Percentiles rank a stretch among this genome's conserved stretches.
These are phyloP conservation scores for Phyllosticta capitalensis DNA, from an alignment of 2,329 filamentous ascomycete species.

Conservation along the genomic window DNA sequence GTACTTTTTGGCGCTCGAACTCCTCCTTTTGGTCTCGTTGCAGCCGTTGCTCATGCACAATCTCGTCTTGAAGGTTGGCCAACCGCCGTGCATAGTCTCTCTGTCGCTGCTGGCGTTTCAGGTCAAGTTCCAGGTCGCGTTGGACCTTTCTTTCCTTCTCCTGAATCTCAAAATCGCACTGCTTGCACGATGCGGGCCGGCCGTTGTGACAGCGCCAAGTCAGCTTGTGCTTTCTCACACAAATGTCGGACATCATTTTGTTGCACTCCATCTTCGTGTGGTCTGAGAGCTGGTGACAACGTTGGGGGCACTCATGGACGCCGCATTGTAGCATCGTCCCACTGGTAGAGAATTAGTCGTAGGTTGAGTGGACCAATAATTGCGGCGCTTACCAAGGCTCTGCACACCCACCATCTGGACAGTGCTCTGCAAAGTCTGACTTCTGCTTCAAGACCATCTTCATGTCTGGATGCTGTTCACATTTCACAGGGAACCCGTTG, in stretches of 20 bases:
- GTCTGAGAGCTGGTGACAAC: conserved; percentile 54
- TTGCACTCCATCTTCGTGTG: conserved; percentile 47
- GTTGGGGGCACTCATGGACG: conserved; percentile 47
- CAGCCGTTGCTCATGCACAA: conserved; percentile 38
- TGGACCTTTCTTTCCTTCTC: conserved; percentile 34
- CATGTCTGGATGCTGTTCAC: conserved; percentile 34
- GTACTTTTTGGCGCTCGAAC: conserved; percentile 32
- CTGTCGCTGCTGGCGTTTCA: conserved; percentile 36
- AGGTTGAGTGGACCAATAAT: not conserved
- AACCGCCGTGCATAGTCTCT: conserved; percentile 38
- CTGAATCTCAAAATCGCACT: conserved; percentile 44
- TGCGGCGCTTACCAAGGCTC: conserved; percentile 46
- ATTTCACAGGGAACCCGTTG: conserved; percentile 28
- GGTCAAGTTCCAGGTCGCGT: conserved; percentile 44
- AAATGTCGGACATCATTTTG: conserved; percentile 37
- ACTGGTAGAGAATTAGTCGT: conserved; percentile 25
- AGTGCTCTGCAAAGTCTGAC: conserved; percentile 51
- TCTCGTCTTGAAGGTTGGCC: conserved; percentile 44
- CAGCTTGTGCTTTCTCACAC: conserved; percentile 42
- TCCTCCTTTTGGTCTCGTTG: conserved; percentile 38
- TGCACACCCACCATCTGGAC: conserved; percentile 61
- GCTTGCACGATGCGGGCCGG: conserved; percentile 33
- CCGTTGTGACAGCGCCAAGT: conserved; percentile 38
- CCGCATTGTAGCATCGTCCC: conserved; percentile 45
- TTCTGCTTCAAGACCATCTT: conserved; percentile 38